Evolutionary conservation across 441 rosid genomes (phyloP).

Genomic region (Croton laevigatus): DNA sequence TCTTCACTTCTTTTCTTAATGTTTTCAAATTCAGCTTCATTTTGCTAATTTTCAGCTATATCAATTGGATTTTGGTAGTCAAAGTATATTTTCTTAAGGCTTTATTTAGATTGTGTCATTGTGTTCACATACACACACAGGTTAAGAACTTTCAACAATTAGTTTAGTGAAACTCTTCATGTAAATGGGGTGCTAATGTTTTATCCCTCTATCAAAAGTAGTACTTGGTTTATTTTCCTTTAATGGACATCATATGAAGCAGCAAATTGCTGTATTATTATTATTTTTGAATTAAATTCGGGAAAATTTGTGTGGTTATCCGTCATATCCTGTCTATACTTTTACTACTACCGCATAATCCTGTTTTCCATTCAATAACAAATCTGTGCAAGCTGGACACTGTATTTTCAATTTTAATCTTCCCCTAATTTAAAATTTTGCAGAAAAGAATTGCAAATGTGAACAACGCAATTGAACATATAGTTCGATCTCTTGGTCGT

Average conservation of each 20-base stretch:
- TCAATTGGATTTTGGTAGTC: not conserved
- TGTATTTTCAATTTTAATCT: not conserved
- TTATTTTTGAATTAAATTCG: not conserved
- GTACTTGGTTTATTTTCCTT: not conserved
- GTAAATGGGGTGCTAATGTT: not conserved
- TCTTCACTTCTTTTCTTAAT: not conserved
- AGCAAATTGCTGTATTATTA: not conserved
- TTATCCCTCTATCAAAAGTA: not conserved
- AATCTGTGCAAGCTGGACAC: conserved; percentile 1
- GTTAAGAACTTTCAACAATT: not conserved
- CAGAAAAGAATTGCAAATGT: conserved; percentile 56
- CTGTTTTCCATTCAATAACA: not conserved
- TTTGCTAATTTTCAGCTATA: not conserved
- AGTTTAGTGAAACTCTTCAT: not conserved
- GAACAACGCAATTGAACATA: conserved; percentile 41
- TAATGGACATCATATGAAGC: not conserved
- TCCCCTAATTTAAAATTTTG: conserved; percentile 20
- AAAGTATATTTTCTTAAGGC: not conserved
- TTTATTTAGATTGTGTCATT: not conserved
- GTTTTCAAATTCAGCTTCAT: not conserved
- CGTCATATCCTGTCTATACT: not conserved
- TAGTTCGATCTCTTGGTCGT: conserved; percentile 60
- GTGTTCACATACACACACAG: not conserved
- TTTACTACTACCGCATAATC: not conserved
- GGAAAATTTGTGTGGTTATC: not conserved